These are phyloP conservation scores for Phialocephala subalpina DNA, from an alignment of 2,329 filamentous ascomycete species.

Conservation along the genomic window DNA sequence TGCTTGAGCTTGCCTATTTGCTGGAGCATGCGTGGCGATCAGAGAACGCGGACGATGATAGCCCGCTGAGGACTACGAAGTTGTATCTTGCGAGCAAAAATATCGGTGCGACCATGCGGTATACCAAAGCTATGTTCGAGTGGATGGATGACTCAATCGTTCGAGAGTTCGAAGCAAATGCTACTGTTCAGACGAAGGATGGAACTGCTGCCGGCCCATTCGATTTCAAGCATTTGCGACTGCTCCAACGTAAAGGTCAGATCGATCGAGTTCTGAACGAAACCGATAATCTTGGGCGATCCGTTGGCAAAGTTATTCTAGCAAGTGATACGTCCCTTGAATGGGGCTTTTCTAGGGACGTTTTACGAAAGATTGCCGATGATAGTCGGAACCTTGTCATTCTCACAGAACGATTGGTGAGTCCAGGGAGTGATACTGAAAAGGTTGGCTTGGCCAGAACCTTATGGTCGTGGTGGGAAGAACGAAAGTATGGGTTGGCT, in stretches of 20 bases:
- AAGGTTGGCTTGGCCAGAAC: constrained; percentile 66
- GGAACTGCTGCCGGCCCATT: constrained; percentile 74
- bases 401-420: constrained; percentile 76
- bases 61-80: constrained; percentile 60
- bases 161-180: constrained; percentile 83
- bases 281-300: constrained; percentile 50
- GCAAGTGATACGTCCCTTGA: constrained; percentile 90
- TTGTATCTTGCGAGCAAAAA: constrained; percentile 89
- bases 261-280: constrained; percentile 71
- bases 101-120: constrained; percentile 86
- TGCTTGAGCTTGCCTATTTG: constrained; percentile 90
- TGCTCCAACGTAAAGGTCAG: constrained; percentile 84
- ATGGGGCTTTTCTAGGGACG: constrained; percentile 92
- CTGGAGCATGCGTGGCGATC: constrained; percentile 91
- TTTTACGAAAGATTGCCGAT: constrained; percentile 76
- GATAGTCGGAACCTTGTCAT: constrained; percentile 86
- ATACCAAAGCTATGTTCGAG: constrained; percentile 94
- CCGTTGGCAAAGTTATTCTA: constrained; percentile 77
- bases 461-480: constrained; percentile 83
- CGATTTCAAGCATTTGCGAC: constrained; percentile 84
- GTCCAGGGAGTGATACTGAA: constrained; percentile 40
- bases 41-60: constrained; percentile 62
- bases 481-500: constrained; percentile 69
- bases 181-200: constrained; percentile 48
- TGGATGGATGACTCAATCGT: constrained; percentile 99